Evolutionary conservation across 2,329 filamentous ascomycete genomes (phyloP).

Genomic region (Penicillium sp.): DNA sequence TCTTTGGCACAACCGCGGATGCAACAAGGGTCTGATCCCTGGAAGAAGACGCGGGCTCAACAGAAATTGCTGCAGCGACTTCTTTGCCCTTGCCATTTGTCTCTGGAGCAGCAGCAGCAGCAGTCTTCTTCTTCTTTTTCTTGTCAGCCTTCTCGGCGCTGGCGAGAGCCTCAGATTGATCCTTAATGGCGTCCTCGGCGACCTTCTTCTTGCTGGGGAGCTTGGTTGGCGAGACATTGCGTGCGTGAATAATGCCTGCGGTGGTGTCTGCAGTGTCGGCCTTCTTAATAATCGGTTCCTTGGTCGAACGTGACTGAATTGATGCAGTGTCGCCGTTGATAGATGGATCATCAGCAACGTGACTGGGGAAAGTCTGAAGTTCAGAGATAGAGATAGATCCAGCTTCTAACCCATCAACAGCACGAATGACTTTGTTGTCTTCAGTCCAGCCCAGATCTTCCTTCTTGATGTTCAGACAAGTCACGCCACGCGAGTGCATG

Average conservation of each 20-base stretch:
- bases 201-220: slow-evolving; percentile 37
- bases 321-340: slow-evolving; percentile 39
- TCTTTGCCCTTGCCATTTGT: slow-evolving; percentile 44
- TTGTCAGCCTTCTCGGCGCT: slow-evolving; percentile 58
- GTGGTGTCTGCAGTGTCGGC: slow-evolving; percentile 19
- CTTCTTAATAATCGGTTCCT: slow-evolving; percentile 37
- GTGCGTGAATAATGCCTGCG: slow-evolving; percentile 20
- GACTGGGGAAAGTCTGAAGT: slow-evolving; percentile 49
- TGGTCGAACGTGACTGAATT: slow-evolving; percentile 32
- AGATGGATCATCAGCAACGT: slow-evolving; percentile 38
- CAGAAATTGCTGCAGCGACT: slow-evolving; percentile 14
- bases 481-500: slow-evolving; percentile 97
- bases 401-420: slow-evolving; percentile 68
- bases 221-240: slow-evolving; percentile 37
- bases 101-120: slow-evolving; percentile 26
- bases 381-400: slow-evolving; percentile 70
- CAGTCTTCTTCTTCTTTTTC: slow-evolving; percentile 61
- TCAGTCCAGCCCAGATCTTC: slow-evolving; percentile 85
- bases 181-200: slow-evolving; percentile 32
- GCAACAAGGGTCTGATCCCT: slow-evolving; percentile 12
- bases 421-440: slow-evolving; percentile 78
- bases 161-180: slow-evolving; percentile 24
- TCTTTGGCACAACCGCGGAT: slow-evolving; percentile 12
- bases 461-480: slow-evolving; percentile 77
- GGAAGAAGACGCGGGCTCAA: slow-evolving; percentile 10